Base-by-base conservation (phyloP, 331 rosid genomes). In the Saraca asoca region DNA sequence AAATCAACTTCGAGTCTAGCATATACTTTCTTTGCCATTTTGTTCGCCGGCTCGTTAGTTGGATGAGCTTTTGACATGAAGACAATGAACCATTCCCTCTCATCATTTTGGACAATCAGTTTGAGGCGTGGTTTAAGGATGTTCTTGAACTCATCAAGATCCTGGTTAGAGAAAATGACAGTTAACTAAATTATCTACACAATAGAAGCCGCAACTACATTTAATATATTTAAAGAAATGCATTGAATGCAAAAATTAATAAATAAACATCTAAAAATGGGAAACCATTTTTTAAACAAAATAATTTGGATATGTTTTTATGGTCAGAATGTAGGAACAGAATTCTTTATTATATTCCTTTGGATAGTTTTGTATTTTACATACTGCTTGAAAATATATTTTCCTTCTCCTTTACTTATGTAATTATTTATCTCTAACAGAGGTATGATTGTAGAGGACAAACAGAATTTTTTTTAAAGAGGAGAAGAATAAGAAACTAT, bases 121-220 rank as follows among this genome's bases (percentile, higher is more conserved):
- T 90, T 94, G 81, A 94, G 74, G 69, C 97, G 95, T 16, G 99
- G 97, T 83, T 94, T 94, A 55, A 94, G 97, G 76, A 94, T 94
- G 75, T 87, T 88, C 83, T 85, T 94, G 79, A 94, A 94, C 84
- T 94, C 99, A 71, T 94, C 97, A 60, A 94, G 91, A 83, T 90
- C 99, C 97, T 90, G 78, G 56, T 37, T 67, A 75, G 60, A 62
- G 71, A 52, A 73, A 76, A 62, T 53, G 65, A 48, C 46, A 64
- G 64, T 51, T 37, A 48, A 44, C 51, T 49, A 72, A 53, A 75
- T 66, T 42, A 66, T 44, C 54, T 69, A 55, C 5, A 44, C 31
- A 59, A 54, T 51, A 57, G 76, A 53, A 52, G 67, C 44, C 31
- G 44, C 16, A 79, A 64, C 39, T 35, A 60, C 54, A 51, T 39